Evolutionary conservation across 129 eudicot genomes (phyloP).

Genomic region (Flaveria trinervia): DNA sequence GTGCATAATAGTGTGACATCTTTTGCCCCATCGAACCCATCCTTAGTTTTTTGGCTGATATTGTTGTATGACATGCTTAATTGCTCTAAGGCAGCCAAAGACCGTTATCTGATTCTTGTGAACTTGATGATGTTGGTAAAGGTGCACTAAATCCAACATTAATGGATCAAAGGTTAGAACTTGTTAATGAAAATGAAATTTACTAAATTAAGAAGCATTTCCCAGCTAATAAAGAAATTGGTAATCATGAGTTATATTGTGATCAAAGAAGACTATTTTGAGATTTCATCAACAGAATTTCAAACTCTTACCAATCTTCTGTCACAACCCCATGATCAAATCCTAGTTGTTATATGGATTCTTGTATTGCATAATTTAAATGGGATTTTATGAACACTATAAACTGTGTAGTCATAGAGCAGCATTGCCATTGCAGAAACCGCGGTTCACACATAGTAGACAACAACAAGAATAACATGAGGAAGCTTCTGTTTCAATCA

Average conservation of each 20-base stretch:
- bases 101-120: too few relatives aligned
- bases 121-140: constrained; percentile 24
- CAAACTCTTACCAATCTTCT: too few relatives aligned
- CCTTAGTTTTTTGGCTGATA: constrained; percentile 49
- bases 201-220: too few relatives aligned
- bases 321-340: too few relatives aligned
- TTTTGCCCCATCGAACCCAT: constrained; percentile 48
- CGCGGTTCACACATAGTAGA: constrained; percentile 19
- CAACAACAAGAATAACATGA: constrained; percentile 10
- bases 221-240: too few relatives aligned
- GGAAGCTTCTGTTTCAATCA: constrained; percentile 28
- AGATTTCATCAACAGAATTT: too few relatives aligned
- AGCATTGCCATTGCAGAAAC: constrained; percentile 17
- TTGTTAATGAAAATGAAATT: too few relatives aligned
- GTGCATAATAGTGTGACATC: constrained; percentile 56
- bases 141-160: constrained; percentile 43
- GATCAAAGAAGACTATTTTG: too few relatives aligned
- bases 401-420: not conserved
- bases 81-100: too few relatives aligned
- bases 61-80: constrained; percentile 61
- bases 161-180: not conserved
- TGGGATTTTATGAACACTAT: not conserved
- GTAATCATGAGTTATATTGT: too few relatives aligned
- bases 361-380: not conserved
- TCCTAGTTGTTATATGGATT: too few relatives aligned